A percentile compares a stretch with the other conserved stretches of the same genome.
These are phyloP conservation scores for Ceratobasidium sp. DNA, from an alignment of 1,284 basidiomycete genomes.

Conservation along the genomic window DNA sequence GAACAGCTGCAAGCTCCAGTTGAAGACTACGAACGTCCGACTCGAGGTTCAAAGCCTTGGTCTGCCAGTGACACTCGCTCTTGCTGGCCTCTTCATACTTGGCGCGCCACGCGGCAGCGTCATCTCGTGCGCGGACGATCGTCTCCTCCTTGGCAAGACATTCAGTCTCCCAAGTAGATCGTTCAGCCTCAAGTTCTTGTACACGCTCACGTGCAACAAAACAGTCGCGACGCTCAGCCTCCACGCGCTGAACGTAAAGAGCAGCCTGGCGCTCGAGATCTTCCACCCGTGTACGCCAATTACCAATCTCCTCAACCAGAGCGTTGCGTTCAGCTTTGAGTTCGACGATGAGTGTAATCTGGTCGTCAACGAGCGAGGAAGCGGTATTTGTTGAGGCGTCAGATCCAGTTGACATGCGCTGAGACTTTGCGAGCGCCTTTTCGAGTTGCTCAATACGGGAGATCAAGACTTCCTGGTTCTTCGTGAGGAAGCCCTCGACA, in stretches of 20 bases:
- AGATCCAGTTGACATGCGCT: constrained; percentile 43
- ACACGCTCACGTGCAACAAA: constrained; percentile 71
- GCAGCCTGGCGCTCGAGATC: constrained; percentile 62
- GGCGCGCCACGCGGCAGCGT: constrained; percentile 12
- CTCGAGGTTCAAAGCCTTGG: constrained; percentile 18
- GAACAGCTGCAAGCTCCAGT: constrained; percentile 14
- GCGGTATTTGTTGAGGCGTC: constrained; percentile 23
- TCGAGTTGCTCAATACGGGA: constrained; percentile 80
- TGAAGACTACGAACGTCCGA: constrained; percentile 6
- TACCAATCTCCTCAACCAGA: constrained; percentile 75
- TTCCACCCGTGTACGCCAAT: constrained; percentile 71
- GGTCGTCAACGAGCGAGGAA: constrained; percentile 35
- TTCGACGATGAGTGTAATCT: constrained; percentile 58
- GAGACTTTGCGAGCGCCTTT: constrained; percentile 58
- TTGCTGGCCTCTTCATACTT: constrained; percentile 23
- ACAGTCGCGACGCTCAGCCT: constrained; percentile 72
- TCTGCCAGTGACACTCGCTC: constrained; percentile 30
- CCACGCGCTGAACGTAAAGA: constrained; percentile 67
- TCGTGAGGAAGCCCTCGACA: constrained; percentile 63
- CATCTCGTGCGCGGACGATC: constrained; percentile 12
- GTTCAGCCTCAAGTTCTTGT: constrained; percentile 19
- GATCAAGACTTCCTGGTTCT: constrained; percentile 78
- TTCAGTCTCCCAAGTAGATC: constrained; percentile 24
- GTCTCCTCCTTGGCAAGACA: background rate
- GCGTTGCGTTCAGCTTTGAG: constrained; percentile 80